These are phyloP conservation scores for Leccinum aurantiacum DNA, from an alignment of 768 basidiomycete genomes.

Conservation along the genomic window DNA sequence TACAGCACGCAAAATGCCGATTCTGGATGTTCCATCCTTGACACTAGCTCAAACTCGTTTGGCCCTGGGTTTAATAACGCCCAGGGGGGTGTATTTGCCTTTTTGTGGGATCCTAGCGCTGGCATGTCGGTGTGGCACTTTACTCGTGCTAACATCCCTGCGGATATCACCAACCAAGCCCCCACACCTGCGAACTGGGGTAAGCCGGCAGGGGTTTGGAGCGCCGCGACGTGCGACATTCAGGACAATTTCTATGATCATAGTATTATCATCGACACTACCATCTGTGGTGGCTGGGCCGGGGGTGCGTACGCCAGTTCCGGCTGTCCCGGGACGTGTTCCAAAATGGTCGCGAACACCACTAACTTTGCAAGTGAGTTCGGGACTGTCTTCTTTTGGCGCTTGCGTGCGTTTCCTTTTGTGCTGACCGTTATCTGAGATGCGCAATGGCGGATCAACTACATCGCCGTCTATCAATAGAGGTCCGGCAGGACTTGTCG, in stretches of 20 bases:
- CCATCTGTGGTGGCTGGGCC: slow-evolving; percentile 35
- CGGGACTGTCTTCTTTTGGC: not conserved
- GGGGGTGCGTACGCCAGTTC: slow-evolving; percentile 20
- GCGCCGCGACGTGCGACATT: slow-evolving; percentile 47
- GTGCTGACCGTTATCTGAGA: slow-evolving; percentile 29
- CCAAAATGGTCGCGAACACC: slow-evolving; percentile 49
- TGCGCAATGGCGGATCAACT: slow-evolving; percentile 57
- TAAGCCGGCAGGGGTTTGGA: slow-evolving; percentile 51
- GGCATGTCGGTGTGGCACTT: slow-evolving; percentile 62
- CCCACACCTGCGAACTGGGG: slow-evolving; percentile 53
- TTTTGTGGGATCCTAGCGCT: slow-evolving; percentile 45
- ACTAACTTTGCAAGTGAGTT: slow-evolving; percentile 49
- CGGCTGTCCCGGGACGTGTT: slow-evolving; percentile 45
- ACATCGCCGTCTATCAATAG: slow-evolving; percentile 50
- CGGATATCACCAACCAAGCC: slow-evolving; percentile 42
- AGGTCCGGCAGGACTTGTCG: not conserved
- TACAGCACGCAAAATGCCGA: slow-evolving; percentile 41
- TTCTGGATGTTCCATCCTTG: slow-evolving; percentile 49
- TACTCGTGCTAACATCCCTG: slow-evolving; percentile 47
- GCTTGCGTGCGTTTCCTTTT: slow-evolving; percentile 5
- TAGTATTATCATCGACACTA: slow-evolving; percentile 41
- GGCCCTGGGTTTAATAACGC: slow-evolving; percentile 29
- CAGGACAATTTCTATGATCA: slow-evolving; percentile 49
- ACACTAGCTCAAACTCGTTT: slow-evolving; percentile 43
- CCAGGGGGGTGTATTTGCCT: slow-evolving; percentile 56